A percentile compares a stretch with the other conserved stretches of the same genome.
phyloP scores from a whole-genome alignment of 306 rosid genomes.

The Hippophae tibetana region DNA sequence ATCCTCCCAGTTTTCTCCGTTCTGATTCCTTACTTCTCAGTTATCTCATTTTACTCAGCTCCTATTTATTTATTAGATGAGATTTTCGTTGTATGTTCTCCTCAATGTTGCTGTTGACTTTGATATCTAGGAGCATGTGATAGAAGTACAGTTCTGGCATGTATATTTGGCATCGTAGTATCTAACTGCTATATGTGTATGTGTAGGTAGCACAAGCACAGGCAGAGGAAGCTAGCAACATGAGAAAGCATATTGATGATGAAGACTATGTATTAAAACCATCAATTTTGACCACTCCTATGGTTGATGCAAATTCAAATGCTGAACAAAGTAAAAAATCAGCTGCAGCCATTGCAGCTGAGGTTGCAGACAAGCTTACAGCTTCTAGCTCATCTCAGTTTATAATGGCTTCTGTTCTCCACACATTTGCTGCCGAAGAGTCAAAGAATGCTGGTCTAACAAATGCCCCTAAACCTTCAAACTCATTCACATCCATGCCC shows the following conservation, averaged over 20 bases:
- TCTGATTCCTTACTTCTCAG: too few species aligned
- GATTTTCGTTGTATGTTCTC: too few species aligned
- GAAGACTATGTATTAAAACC: conserved; percentile 46
- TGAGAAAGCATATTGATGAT: conserved; percentile 53
- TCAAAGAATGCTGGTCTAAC: conserved; percentile 58
- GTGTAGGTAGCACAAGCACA: conserved; percentile 78
- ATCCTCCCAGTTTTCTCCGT: too few species aligned
- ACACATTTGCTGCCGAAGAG: conserved; percentile 83
- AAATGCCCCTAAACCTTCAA: conserved; percentile 20
- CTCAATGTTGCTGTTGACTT: not conserved
- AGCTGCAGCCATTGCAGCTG: conserved; percentile 84
- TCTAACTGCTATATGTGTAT: not conserved
- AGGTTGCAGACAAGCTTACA: conserved; percentile 88
- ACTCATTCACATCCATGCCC: conserved; percentile 18
- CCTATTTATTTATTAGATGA: too few species aligned
- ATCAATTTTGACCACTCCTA: conserved; percentile 25
- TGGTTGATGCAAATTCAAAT: conserved; percentile 29
- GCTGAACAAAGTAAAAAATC: conserved; percentile 51
- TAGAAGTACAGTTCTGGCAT: not conserved
- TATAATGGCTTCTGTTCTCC: conserved; percentile 84
- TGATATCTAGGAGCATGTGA: not conserved
- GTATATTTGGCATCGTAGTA: not conserved
- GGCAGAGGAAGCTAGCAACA: conserved; percentile 69
- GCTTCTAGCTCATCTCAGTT: conserved; percentile 87
- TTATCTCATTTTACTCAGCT: too few species aligned